Conservation (phyloP, 2,329 filamentous ascomycete genomes). For the Apiospora arundinis region DNA sequence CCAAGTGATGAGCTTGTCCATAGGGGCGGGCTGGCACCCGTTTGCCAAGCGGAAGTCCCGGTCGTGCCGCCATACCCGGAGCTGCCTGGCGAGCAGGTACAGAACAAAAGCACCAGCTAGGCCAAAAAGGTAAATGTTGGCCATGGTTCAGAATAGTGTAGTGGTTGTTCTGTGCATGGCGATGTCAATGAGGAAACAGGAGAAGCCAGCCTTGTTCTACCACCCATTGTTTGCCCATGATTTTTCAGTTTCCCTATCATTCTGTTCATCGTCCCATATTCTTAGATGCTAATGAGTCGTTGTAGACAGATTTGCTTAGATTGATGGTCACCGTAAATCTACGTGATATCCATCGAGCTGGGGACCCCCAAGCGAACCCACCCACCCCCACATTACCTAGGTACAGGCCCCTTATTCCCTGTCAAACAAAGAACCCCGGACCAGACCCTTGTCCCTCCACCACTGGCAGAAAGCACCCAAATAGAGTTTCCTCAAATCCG, state of each 20-base stretch:
- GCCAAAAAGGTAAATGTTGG: background rate
- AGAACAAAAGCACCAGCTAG: background rate
- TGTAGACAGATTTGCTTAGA: background rate
- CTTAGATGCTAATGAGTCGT: background rate
- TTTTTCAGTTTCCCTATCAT: background rate
- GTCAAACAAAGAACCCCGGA: background rate
- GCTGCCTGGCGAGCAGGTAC: background rate
- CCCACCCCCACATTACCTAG: background rate
- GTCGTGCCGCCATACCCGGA: background rate
- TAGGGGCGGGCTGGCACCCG: background rate
- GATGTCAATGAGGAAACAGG: background rate
- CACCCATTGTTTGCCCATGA: background rate
- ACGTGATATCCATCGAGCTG: background rate
- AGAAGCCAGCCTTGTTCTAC: background rate
- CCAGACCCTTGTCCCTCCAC: background rate
- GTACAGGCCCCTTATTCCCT: background rate
- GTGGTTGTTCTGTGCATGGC: background rate
- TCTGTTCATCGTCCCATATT: background rate
- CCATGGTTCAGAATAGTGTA: background rate
- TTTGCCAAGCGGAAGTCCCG: background rate
- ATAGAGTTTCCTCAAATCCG: background rate
- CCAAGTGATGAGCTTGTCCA: constrained; percentile 21
- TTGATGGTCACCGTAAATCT: background rate
- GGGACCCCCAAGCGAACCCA: background rate
- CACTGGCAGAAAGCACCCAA: background rate